Conservation (phyloP, 1,139 yeast species). For the Ogataea hybrid region DNA sequence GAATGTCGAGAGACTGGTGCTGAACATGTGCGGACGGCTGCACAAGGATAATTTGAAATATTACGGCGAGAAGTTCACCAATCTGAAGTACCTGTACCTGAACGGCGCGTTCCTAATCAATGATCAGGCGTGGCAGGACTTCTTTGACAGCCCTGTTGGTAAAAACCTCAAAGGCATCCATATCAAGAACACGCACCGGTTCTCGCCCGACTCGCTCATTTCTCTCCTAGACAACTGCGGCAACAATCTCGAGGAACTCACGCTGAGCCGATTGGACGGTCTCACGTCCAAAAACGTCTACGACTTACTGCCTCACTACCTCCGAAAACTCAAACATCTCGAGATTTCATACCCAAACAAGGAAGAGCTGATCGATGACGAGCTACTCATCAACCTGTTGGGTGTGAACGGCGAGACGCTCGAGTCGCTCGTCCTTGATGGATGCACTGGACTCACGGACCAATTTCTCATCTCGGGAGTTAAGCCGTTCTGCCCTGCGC, state of each 20-base stretch:
- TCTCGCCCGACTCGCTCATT: constrained; percentile 64
- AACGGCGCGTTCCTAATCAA: constrained; percentile 90
- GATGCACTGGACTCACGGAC: constrained; percentile 73
- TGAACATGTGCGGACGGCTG: constrained; percentile 92
- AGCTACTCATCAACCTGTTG: constrained; percentile 60
- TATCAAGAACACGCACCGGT: constrained; percentile 79
- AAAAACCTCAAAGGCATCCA: constrained; percentile 52
- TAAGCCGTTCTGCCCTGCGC: constrained; percentile 51
- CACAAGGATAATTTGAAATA: constrained; percentile 73
- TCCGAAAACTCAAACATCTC: constrained; percentile 52
- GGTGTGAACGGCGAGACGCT: constrained; percentile 64
- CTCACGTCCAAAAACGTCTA: constrained; percentile 56
- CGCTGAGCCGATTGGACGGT: constrained; percentile 72
- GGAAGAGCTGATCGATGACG: constrained; percentile 70
- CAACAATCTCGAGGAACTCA: constrained; percentile 44
- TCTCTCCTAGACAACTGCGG: constrained; percentile 66
- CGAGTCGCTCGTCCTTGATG: constrained; percentile 59
- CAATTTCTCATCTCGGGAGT: constrained; percentile 57
- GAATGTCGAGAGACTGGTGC: constrained; percentile 56
- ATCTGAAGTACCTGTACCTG: constrained; percentile 52
- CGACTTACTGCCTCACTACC: constrained; percentile 61
- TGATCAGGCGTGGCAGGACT: constrained; percentile 71
- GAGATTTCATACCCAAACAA: constrained; percentile 68
- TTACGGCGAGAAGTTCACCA: constrained; percentile 54
- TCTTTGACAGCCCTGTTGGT: constrained; percentile 48